Evolutionary conservation across 495 filamentous ascomycete genomes (phyloP).

Genomic region (Xanthoparmelia taractica): DNA sequence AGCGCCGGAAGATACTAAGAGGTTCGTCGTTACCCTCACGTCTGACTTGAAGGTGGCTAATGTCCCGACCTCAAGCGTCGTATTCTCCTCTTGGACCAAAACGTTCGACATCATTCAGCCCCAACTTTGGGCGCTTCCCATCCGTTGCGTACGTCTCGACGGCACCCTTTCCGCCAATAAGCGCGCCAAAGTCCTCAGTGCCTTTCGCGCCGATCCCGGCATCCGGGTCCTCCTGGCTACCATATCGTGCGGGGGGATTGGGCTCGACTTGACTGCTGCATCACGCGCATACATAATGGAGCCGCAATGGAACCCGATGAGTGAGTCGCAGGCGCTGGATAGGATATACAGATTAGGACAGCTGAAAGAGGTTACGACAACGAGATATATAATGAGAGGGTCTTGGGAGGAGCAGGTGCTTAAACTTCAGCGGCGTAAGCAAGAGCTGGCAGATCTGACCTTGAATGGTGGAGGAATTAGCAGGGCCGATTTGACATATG

Average conservation of each 20-base stretch:
- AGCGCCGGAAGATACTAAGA: conserved; percentile 3
- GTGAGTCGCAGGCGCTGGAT: conserved; percentile 28
- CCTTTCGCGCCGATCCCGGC: conserved; percentile 60
- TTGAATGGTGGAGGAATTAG: conserved; percentile 4
- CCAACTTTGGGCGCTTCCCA: conserved; percentile 1
- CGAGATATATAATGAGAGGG: conserved; percentile 23
- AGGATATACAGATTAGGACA: conserved; percentile 30
- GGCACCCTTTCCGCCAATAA: conserved; percentile 67
- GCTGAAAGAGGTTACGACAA: conserved; percentile 23
- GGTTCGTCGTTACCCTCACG: not conserved
- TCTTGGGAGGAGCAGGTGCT: conserved; percentile 22
- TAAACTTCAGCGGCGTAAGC: conserved; percentile 9
- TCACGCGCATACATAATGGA: conserved; percentile 26
- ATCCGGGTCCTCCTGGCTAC: conserved; percentile 80
- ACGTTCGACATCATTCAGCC: conserved; percentile 19
- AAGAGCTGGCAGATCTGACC: conserved; percentile 16
- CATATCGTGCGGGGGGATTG: conserved; percentile 81
- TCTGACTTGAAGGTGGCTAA: not conserved
- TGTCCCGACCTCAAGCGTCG: conserved; percentile 29
- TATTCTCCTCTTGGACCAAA: conserved; percentile 35
- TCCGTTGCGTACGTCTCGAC: conserved; percentile 55
- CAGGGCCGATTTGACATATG: conserved; percentile 6
- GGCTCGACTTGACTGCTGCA: conserved; percentile 36
- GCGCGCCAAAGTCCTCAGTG: conserved; percentile 60
- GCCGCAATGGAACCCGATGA: conserved; percentile 32